Evolutionary conservation across 108 stramenopile genomes (phyloP), one percentile per base, ranked within the genome.

Genomic region (Skeletonema tropicum): DNA sequence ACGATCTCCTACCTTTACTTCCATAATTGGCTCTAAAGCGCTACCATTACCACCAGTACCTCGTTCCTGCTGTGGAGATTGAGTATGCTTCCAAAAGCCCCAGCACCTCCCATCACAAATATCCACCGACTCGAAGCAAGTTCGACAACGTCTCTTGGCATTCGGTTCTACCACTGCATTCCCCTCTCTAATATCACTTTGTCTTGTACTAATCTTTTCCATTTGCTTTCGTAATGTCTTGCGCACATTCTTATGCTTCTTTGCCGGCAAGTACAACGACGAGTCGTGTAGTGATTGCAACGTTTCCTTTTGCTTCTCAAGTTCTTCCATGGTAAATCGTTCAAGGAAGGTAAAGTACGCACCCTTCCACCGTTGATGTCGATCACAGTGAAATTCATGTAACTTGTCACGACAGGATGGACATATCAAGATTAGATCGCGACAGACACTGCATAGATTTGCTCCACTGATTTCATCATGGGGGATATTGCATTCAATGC

Each of bases 291-390:
- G 31, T 7, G 15, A 35, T 66, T 67, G 46, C 15, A 93, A 68
- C 29, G 66, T 26, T 11, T 31, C n/a, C 2, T 57, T 29, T 64
- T 93, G 92, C 2, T 32, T 38, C 30, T 77, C 46, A 21, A 93
- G 64, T 64, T 93, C 89, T 25, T 79, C 66, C 3, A 25, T 3
- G 13, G 79, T 73, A 64, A 84, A 91, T 10, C 71, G 13, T 23
- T 93, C 89, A 55, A 93, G 52, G 73, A 93, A 93, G 0, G 92
- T 90, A 64, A 89, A 91, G 66, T 93, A 93, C 52, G 83, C 84
- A 46, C 78, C 15, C 66, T 87, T 93, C 90, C 89, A 91, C 5
- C 31, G 35, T 15, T 84, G 57, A 67, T 93, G 92, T 10, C 88
- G 84, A 2, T 73, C 71, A 59, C 92, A 93, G 61, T 93, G 90